These are phyloP conservation scores for Porogramme epimiltina DNA, from an alignment of 1,284 basidiomycete species.

Conservation along the genomic window DNA sequence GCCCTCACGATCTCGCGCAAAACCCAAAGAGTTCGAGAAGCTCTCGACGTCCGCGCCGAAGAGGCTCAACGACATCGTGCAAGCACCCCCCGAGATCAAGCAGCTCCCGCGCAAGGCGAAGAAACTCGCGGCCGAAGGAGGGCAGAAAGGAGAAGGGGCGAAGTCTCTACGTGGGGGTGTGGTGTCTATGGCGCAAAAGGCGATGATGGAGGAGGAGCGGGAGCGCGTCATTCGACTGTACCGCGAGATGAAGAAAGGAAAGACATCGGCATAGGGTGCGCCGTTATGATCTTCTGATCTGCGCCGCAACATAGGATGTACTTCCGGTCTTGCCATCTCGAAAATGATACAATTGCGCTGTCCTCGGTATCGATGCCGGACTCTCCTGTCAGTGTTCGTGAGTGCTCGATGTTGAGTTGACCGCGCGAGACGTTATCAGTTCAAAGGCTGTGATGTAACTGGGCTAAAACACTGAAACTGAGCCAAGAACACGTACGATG, in stretches of 20 bases:
- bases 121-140: constrained; percentile 21
- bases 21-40: constrained; percentile 56
- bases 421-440: no score
- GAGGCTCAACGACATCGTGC: constrained; percentile 69
- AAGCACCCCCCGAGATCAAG: constrained; percentile 59
- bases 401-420: no score
- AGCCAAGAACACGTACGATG: no score
- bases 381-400: no score
- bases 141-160: constrained; percentile 21
- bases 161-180: constrained; percentile 42
- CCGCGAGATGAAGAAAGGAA: constrained; percentile 62
- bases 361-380: no score
- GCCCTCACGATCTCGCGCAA: constrained; percentile 26
- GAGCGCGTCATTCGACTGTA: constrained; percentile 68
- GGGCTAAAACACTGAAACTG: no score
- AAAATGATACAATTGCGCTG: no score
- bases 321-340: no score
- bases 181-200: constrained; percentile 72
- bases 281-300: no score
- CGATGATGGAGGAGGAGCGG: constrained; percentile 74
- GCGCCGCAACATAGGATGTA: no score
- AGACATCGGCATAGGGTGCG: neutral
- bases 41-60: constrained; percentile 58
- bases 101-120: constrained; percentile 43
- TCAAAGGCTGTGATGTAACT: no score